Evolutionary conservation across 176 grass and related monocot genomes (phyloP).

Genomic region (Eleusine indica): DNA sequence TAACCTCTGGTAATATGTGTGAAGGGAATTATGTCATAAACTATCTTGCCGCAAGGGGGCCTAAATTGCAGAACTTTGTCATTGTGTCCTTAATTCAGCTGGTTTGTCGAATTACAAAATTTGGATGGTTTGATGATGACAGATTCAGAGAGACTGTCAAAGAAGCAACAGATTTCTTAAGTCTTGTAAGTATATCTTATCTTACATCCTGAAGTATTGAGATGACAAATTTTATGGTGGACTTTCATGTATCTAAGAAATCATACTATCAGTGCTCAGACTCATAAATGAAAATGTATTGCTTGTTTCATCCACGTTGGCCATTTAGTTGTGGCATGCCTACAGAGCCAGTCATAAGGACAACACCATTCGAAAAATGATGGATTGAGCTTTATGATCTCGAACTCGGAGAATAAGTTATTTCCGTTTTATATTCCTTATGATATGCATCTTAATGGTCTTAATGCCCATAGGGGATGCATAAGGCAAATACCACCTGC

Average conservation of each 20-base stretch:
- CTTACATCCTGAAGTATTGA: slow-evolving; percentile 27
- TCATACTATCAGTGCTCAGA: background rate
- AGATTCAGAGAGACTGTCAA: slow-evolving; percentile 95
- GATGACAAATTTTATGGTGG: slow-evolving; percentile 28
- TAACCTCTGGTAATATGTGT: slow-evolving; percentile 76
- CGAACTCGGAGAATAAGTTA: background rate
- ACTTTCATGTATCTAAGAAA: background rate
- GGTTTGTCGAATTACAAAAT: slow-evolving; percentile 96
- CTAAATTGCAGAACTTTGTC: slow-evolving; percentile 95
- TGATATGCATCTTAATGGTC: slow-evolving; percentile 17
- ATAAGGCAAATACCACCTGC: slow-evolving; percentile 5
- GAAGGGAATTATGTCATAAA: slow-evolving; percentile 99
- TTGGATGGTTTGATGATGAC: slow-evolving; percentile 98
- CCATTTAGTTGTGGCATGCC: background rate
- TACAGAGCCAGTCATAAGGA: background rate
- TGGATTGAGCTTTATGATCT: slow-evolving; percentile 21
- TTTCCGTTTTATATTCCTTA: slow-evolving; percentile 14
- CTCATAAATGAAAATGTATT: slow-evolving; percentile 3
- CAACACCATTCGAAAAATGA: background rate
- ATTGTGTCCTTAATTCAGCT: slow-evolving; percentile 92
- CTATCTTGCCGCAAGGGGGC: slow-evolving; percentile 95
- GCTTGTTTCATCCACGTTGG: background rate
- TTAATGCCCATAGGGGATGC: background rate
- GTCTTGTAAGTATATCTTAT: slow-evolving; percentile 71
- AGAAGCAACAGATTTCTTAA: slow-evolving; percentile 92